Base-by-base conservation (phyloP, 768 basidiomycete genomes). In the Boletus edulis region DNA sequence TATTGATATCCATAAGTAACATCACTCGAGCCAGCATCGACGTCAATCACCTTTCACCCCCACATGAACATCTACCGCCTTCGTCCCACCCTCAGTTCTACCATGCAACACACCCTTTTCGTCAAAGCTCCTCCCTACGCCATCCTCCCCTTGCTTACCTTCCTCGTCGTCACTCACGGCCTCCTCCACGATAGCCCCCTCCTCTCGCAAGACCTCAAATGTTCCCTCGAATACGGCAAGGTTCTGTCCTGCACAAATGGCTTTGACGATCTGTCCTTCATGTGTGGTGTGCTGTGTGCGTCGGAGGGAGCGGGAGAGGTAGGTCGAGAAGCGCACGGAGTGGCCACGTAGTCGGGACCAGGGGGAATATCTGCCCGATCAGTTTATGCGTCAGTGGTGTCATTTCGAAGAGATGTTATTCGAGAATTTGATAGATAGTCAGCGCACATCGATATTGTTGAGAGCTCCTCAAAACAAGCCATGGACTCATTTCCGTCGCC, bases 161-260 rank as follows among this genome's bases (percentile, higher is more conserved):
- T 63, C 68, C 13, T 73, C 81, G 18, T 75, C 78, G 22, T 75
- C 75, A 27, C 80, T 79, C 11, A 67, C 66, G 11, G 80, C 76
- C 57, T 89, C 88, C 66, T 89, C 88, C 42, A 89, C 72, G 22
- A 88, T 67, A 44, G 82, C 84, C 8, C 86, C 89, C 59, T 84
- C 80, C 48, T 86, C 84, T 49, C 79, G 78, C 18, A 87, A 65
- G 50, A 78, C 67, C 5, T 75, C 66, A 76, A 83, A 89, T 24
- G 85, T 77, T 27, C 69, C 69, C 49, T 89, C 86, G 49, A 81
- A 78, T 22, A 85, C 85, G 55, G 84, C 82, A 34, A 92, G 78
- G 63, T 95, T 95, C 68, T 94, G 87, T 3, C 86, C 89, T 10
- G 83, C 79, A 59, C 83, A 82, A 53, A 96, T 78, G 17, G 84